phyloP scores from a whole-genome alignment of 164 flowering plant species.

The Akebia trifoliata region DNA sequence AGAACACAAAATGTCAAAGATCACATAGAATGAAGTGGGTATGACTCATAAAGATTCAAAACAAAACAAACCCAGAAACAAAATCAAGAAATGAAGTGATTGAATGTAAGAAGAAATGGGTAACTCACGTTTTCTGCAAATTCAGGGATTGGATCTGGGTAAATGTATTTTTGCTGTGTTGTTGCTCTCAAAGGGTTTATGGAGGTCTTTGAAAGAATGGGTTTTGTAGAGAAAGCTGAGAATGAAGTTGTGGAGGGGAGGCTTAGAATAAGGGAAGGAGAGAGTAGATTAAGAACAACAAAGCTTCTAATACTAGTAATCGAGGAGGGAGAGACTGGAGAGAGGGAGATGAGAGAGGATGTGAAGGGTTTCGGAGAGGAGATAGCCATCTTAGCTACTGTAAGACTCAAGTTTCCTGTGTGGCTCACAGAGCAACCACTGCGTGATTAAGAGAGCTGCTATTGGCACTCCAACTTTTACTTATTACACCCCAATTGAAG shows the following conservation, averaged over 20 bases:
- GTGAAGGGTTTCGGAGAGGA: neutral
- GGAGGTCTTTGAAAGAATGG: conserved; percentile 14
- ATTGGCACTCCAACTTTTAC: too few species aligned
- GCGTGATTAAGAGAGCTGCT: too few species aligned
- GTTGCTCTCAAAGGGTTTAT: conserved; percentile 5
- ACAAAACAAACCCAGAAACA: neutral
- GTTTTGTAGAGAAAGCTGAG: conserved; percentile 11
- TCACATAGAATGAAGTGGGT: neutral
- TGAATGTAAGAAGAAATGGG: conserved; percentile 3
- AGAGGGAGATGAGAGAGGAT: neutral
- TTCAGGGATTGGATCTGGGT: conserved; percentile 57
- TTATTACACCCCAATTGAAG: too few species aligned
- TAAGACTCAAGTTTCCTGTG: too few species aligned
- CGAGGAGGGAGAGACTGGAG: conserved; percentile 7
- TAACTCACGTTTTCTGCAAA: conserved; percentile 39
- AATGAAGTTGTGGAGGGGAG: conserved; percentile 1
- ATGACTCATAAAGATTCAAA: neutral
- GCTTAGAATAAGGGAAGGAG: conserved; percentile 10
- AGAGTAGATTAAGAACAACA: conserved; percentile 10
- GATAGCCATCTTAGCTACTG: neutral
- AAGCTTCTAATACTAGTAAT: conserved; percentile 3
- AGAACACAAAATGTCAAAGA: neutral
- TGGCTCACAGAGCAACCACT: too few species aligned
- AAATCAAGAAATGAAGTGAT: neutral
- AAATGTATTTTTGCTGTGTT: conserved; percentile 25